Base-by-base conservation (phyloP, 768 basidiomycete genomes). In the Phylloporus rhodoxanthus region DNA sequence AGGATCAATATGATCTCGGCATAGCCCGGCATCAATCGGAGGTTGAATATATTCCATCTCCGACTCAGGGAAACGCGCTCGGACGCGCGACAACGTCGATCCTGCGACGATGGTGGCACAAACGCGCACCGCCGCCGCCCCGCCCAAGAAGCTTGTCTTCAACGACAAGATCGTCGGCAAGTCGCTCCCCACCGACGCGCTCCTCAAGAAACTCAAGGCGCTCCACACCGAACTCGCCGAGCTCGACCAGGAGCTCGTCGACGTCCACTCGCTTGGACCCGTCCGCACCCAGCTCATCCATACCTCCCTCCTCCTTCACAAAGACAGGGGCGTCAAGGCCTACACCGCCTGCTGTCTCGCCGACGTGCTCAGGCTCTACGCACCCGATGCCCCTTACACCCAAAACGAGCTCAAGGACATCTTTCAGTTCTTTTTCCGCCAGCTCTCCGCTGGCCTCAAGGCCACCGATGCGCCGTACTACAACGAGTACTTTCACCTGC, bases 351-450 rank as follows among this genome's bases (percentile, higher is more conserved):
- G 91, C 68, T 98, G 93, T 69, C 77, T 99, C 32, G 93, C 93
- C 2, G 94, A 99, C 66, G 76, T 98, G 47, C 82, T 99, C 51
- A 73, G 92, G 37, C 78, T 98, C 33, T 97, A 91, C 66, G 96
- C 96, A 1, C 96, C 96, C 1, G 92, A 98, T 67, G 94, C 96
- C 20, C 96, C 96, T 11, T 98, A 95, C 65, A 94, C 85, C 13
- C 83, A 85, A 43, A 69, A 77, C 42, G 90, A 97, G 66, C 81
- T 98, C 30, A 78, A 89, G 73, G 92, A 96, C 68, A 94, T 98
- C 64, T 99, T 99, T 69, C 83, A 92, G 59, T 98, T 99, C 76
- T 91, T 98, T 78, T 84, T 92, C 64, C 75, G 82, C 30, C 95
- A 96, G 66, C 82, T 99, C 49, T 72, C 76, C 2, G 75, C 74